Evolutionary conservation across 208 protist genomes (phyloP), one percentile per base, ranked within the genome.

Genomic region (Acanthamoeba divionensis): DNA sequence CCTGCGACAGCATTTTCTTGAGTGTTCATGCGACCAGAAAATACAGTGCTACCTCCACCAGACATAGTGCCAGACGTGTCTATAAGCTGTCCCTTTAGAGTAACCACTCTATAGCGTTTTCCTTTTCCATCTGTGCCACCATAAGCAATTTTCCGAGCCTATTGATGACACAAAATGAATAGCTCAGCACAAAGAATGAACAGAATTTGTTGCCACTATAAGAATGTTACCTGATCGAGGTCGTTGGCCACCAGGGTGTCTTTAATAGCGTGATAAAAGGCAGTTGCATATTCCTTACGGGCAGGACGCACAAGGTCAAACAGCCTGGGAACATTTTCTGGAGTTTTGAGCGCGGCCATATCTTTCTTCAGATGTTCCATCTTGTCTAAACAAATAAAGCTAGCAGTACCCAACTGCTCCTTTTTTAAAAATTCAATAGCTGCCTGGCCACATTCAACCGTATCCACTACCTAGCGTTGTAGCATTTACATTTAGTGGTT

Each of bases 41-140:
- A 41, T 12, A 45, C 38, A 47, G 91, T 93, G 29, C 66, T 92
- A 29, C 99, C 99, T 89, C 99, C 99, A 47, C 99, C 99, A 7
- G 97, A 98, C 96, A 99, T 99, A 44, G 98, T 97, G 88, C 99
- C 99, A 44, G 92, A 95, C 1, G 95, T 93, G 90, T 99, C 99
- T 50, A 99, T 98, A 21, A 99, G 77, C 87, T 98, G 94, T 1
- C 99, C 99, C 60, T 96, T 97, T 0, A 98, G 90, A 21, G 98
- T 99, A 3, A 99, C 98, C 0, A 99, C 98, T 67, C 98, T 97
- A 90, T 95, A 93, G 29, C 96, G 95, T 88, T 93, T 91, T n/a
- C 65, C 21, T 9, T 93, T 90, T 2, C 80, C 73, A 62, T 98
- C 98, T 50, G 97, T 97, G 29, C 96, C 77, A 1, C 69, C 67